Evolutionary conservation across 768 basidiomycete species (phyloP), one percentile per base, ranked within the genome.

Genomic region (Hemileccinum impolitum): DNA sequence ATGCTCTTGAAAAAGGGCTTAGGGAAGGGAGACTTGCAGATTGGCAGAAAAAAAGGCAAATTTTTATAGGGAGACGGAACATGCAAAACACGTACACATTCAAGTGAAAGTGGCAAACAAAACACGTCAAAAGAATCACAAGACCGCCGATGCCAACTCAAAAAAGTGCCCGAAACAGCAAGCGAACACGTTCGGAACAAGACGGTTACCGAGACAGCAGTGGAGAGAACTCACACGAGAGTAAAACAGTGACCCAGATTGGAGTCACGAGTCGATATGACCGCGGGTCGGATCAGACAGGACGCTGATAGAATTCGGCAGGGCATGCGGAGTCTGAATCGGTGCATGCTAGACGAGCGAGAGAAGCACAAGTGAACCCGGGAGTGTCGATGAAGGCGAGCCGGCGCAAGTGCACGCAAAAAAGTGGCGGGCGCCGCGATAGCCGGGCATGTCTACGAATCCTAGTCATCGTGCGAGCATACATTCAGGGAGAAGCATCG

Each of bases 31-130:
- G 21, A 35, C 30, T 13, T 15, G 14, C 9, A 34, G 19, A 11
- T 30, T 14, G 8, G 10, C 34, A 25, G 39, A 19, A 44, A 47
- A 62, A 43, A 13, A n/a, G n/a, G 36, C 21, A 35, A 52, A 51
- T 66, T 68, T 66, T 68, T 66, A 67, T 67, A 66, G 23, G 21
- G 19, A 14, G 25, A 31, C 44, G 6, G 49, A 35, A n/a, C n/a
- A 47, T 54, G 62, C 61, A 60, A 37, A 63, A 61, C 43, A 63
- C 45, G 46, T 57, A 61, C 52, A 63, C 43, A 47, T 50, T 4
- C 2, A 26, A 7, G 32, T 35, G 25, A 30, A 46, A 48, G 19
- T 43, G 37, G 37, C 52, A 38, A 39, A 43, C 39, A 42, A 38
- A 39, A 43, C 39, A 42, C 42, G 31, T 19, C 43, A 44, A 28